These are phyloP conservation scores for Fusarium verrucosum DNA, from an alignment of 2,329 filamentous ascomycete genomes.

Conservation along the genomic window DNA sequence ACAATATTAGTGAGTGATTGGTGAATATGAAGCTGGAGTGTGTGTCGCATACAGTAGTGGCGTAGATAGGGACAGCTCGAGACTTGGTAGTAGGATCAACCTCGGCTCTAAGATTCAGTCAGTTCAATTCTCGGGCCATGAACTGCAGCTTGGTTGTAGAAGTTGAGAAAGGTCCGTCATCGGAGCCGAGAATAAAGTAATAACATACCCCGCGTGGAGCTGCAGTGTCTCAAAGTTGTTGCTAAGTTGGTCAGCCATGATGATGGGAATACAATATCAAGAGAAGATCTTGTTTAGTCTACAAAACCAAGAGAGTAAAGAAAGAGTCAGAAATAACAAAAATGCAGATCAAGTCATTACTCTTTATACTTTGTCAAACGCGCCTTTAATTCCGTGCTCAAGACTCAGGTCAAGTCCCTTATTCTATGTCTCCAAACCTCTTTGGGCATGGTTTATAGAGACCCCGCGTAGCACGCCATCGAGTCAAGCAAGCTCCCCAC, in stretches of 20 bases:
- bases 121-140: neutral
- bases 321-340: neutral
- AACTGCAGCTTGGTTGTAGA: neutral
- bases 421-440: constrained; percentile 28
- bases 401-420: constrained; percentile 3
- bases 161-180: constrained; percentile 26
- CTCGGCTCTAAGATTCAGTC: constrained; percentile 67
- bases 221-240: constrained; percentile 85
- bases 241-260: constrained; percentile 56
- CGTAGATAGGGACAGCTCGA: constrained; percentile 94
- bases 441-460: constrained; percentile 30
- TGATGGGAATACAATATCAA: constrained; percentile 18
- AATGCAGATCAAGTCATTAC: constrained; percentile 18
- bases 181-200: neutral
- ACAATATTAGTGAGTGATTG: neutral
- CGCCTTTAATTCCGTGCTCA: neutral
- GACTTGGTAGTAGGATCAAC: constrained; percentile 85
- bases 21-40: neutral
- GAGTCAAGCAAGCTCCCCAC: constrained; percentile 24
- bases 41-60: constrained; percentile 69
- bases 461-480: constrained; percentile 39
- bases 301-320: constrained; percentile 2
- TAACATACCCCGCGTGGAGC: constrained; percentile 79
- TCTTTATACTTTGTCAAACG: constrained; percentile 40
- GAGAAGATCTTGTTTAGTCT: neutral